Evolutionary conservation across 805 yeast genomes (phyloP).

Genomic region (Kodamaea jinghongensis): DNA sequence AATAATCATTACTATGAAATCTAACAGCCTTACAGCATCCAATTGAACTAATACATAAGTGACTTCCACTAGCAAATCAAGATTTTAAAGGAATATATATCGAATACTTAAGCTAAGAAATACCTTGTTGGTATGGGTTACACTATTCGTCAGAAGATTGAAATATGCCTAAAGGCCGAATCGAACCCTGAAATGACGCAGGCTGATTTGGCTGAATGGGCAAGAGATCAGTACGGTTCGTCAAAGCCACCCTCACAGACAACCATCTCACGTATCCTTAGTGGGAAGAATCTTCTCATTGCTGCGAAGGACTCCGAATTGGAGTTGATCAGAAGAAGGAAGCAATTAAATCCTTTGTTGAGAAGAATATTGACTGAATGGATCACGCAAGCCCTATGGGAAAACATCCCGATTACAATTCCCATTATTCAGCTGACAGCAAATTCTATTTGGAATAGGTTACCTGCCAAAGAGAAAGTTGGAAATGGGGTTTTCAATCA

Average conservation of each 20-base stretch:
- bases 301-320: slow-evolving; percentile 52
- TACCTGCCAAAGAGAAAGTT: slow-evolving; percentile 53
- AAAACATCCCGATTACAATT: slow-evolving; percentile 59
- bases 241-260: slow-evolving; percentile 62
- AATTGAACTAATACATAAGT: too few relatives aligned
- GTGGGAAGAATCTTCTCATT: slow-evolving; percentile 52
- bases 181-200: slow-evolving; percentile 70
- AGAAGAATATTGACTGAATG: slow-evolving; percentile 64
- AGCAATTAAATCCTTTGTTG: slow-evolving; percentile 52
- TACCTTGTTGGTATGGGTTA: slow-evolving; percentile 43
- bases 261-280: slow-evolving; percentile 59
- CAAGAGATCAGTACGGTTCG: slow-evolving; percentile 51
- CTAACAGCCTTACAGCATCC: too few relatives aligned
- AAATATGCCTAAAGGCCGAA: slow-evolving; percentile 65
- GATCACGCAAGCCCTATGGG: slow-evolving; percentile 68
- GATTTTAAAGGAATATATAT: neutral
- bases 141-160: slow-evolving; percentile 60
- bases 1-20: too few relatives aligned
- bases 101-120: neutral
- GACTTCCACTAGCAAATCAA: too few relatives aligned
- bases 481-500: slow-evolving; percentile 65
- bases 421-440: slow-evolving; percentile 66
- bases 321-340: slow-evolving; percentile 50
- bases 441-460: slow-evolving; percentile 57
- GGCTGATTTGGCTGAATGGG: slow-evolving; percentile 63